Percentiles rank a stretch among this genome's conserved stretches.
Evolutionary conservation across 129 eudicot species (phyloP).

Genomic region (Gnaphalium uliginosum): DNA sequence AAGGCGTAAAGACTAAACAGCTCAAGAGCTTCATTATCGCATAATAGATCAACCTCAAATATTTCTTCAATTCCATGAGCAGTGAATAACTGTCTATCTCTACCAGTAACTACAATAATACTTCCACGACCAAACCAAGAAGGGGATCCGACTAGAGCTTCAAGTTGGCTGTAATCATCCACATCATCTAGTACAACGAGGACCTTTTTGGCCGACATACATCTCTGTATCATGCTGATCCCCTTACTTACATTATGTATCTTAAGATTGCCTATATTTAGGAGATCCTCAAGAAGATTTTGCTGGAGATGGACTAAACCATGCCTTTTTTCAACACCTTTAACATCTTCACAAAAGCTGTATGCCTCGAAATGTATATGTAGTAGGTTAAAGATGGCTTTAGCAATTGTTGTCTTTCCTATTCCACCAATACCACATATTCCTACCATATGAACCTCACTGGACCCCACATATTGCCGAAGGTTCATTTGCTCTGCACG

Average conservation of each 20-base stretch:
- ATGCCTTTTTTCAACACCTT: slow-evolving; percentile 25
- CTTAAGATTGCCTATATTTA: slow-evolving; percentile 4
- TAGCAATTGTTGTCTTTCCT: slow-evolving; percentile 43
- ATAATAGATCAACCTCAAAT: slow-evolving; percentile 29
- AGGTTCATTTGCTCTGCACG: slow-evolving; percentile 34
- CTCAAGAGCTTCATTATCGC: slow-evolving; percentile 35
- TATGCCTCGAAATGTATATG: slow-evolving; percentile 29
- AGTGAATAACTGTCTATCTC: slow-evolving; percentile 27
- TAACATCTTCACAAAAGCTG: slow-evolving; percentile 36
- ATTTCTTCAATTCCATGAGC: slow-evolving; percentile 30
- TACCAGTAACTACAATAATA: slow-evolving; percentile 31
- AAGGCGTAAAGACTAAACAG: slow-evolving; percentile 42
- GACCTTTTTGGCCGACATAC: slow-evolving; percentile 32
- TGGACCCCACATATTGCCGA: slow-evolving; percentile 3
- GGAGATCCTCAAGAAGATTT: slow-evolving; percentile 33
- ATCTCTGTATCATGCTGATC: slow-evolving; percentile 5
- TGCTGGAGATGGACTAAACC: slow-evolving; percentile 35
- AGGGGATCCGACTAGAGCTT: slow-evolving; percentile 29
- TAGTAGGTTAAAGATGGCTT: slow-evolving; percentile 32
- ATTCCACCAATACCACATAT: slow-evolving; percentile 46
- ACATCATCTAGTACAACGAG: slow-evolving; percentile 41
- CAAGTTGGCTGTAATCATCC: slow-evolving; percentile 31
- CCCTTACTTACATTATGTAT: slow-evolving; percentile 23
- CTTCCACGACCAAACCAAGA: slow-evolving; percentile 42
- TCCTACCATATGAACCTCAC: slow-evolving; percentile 37